Evolutionary conservation across 2,329 filamentous ascomycete genomes (phyloP).

Genomic region (Botryotinia calthae): DNA sequence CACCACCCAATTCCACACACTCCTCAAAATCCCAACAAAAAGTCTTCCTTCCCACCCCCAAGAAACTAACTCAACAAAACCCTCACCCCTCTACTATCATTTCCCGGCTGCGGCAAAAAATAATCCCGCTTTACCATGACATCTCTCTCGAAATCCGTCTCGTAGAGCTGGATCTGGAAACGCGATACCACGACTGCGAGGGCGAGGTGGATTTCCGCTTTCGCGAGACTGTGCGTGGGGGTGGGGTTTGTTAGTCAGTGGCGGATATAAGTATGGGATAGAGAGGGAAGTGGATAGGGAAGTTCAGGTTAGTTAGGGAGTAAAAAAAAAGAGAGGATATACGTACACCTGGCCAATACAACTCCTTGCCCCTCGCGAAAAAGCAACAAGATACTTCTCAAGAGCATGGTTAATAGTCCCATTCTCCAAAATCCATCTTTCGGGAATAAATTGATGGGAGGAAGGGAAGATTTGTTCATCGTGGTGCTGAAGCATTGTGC

Average conservation of each 20-base stretch:
- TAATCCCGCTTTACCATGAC: slow-evolving; percentile 23
- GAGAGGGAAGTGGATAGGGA: background rate
- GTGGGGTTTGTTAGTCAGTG: too few species aligned
- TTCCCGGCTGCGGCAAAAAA: slow-evolving; percentile 19
- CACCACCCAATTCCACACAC: background rate
- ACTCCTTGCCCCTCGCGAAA: slow-evolving; percentile 27
- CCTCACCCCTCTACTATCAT: slow-evolving; percentile 14
- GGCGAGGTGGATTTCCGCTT: slow-evolving; percentile 28
- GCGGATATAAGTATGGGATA: background rate
- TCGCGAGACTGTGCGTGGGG: slow-evolving; percentile 24
- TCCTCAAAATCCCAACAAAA: background rate
- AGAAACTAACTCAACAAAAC: slow-evolving; percentile 1
- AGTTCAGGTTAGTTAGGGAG: background rate
- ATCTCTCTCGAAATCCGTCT: slow-evolving; percentile 25
- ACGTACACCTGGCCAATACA: slow-evolving; percentile 30
- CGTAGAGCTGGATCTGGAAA: slow-evolving; percentile 24
- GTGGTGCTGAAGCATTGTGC: slow-evolving; percentile 28
- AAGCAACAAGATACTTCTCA: slow-evolving; percentile 28
- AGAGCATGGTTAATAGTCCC: slow-evolving; percentile 30
- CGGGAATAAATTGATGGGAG: slow-evolving; percentile 24
- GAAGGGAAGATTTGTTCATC: slow-evolving; percentile 28
- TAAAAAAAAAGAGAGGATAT: background rate
- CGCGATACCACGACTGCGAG: slow-evolving; percentile 27
- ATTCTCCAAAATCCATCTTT: slow-evolving; percentile 29
- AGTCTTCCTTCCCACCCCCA: too few species aligned